These are phyloP conservation scores for Polychytrium aggregatum DNA, from an alignment of 192 early-diverging fungal species.

Conservation along the genomic window DNA sequence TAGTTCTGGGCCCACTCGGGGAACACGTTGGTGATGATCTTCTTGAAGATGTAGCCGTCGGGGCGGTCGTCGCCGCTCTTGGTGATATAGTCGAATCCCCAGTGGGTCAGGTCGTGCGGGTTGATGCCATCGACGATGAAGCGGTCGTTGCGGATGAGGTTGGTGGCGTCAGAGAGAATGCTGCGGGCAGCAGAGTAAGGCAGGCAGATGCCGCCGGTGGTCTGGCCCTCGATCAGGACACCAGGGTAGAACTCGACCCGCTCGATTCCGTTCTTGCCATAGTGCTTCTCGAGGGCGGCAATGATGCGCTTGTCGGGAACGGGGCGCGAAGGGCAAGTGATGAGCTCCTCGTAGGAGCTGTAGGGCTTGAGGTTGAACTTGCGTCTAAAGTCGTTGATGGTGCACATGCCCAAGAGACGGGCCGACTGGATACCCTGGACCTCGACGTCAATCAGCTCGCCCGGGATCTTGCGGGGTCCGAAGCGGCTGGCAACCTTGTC, in stretches of 20 bases:
- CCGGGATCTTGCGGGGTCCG: slow-evolving; percentile 27
- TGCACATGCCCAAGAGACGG: slow-evolving; percentile 27
- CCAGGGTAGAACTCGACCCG: slow-evolving; percentile 38
- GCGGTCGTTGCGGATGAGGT: slow-evolving; percentile 38
- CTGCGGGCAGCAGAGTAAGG: slow-evolving; percentile 33
- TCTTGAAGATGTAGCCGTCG: slow-evolving; percentile 1
- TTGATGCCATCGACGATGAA: slow-evolving; percentile 28
- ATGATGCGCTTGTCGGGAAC: slow-evolving; percentile 2
- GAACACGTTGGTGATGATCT: background rate
- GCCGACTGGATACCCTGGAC: slow-evolving; percentile 28
- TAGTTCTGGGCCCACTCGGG: background rate
- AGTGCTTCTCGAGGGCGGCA: slow-evolving; percentile 25
- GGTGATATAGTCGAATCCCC: slow-evolving; percentile 29
- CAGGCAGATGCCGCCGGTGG: slow-evolving; percentile 23
- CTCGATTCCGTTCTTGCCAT: slow-evolving; percentile 22
- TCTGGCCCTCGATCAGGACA: slow-evolving; percentile 26
- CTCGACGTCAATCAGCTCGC: slow-evolving; percentile 22
- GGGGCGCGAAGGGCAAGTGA: slow-evolving; percentile 5
- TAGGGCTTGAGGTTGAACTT: slow-evolving; percentile 19
- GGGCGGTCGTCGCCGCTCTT: no score
- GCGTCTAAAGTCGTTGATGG: slow-evolving; percentile 36
- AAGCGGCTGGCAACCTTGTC: slow-evolving; percentile 8
- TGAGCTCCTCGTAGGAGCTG: slow-evolving; percentile 22
- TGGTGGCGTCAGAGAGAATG: slow-evolving; percentile 34
- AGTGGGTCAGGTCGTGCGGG: slow-evolving; percentile 28